Conservation (phyloP, 108 stramenopile species). For the Nitzschia sp. region DNA sequence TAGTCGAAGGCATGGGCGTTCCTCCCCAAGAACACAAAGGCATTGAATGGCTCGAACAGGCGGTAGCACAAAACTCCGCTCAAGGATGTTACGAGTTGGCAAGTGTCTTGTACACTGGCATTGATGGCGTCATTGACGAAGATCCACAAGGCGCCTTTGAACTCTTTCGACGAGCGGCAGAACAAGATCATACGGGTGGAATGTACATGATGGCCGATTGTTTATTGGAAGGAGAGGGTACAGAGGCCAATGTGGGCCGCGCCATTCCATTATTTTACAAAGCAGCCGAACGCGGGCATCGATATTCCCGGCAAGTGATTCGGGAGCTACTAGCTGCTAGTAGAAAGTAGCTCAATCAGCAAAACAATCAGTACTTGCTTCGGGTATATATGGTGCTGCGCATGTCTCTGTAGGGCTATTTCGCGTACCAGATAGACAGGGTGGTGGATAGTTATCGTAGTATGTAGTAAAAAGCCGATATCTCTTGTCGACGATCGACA, state of each 20-base stretch:
- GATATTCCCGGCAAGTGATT: slow-evolving; percentile 42
- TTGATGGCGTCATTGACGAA: slow-evolving; percentile 41
- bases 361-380: no score
- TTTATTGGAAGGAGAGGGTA: slow-evolving; percentile 45
- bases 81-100: slow-evolving; percentile 45
- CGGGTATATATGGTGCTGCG: no score
- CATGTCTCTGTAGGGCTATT: no score
- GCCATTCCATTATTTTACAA: slow-evolving; percentile 43
- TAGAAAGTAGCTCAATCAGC: neutral
- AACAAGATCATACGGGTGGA: slow-evolving; percentile 31
- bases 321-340: slow-evolving; percentile 36
- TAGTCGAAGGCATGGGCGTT: slow-evolving; percentile 45
- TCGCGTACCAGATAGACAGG: no score
- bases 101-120: slow-evolving; percentile 38
- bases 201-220: slow-evolving; percentile 50
- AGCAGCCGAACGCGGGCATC: slow-evolving; percentile 47
- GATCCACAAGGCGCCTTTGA: slow-evolving; percentile 35
- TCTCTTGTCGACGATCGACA: no score
- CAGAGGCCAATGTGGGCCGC: slow-evolving; percentile 20
- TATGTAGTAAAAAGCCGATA: no score
- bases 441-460: no score
- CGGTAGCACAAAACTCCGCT: slow-evolving; percentile 15
- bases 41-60: slow-evolving; percentile 36
- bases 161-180: slow-evolving; percentile 34
- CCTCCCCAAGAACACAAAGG: slow-evolving; percentile 28